These are phyloP conservation scores for Podila verticillata DNA, from an alignment of 192 early-diverging fungal species.

Conservation along the genomic window DNA sequence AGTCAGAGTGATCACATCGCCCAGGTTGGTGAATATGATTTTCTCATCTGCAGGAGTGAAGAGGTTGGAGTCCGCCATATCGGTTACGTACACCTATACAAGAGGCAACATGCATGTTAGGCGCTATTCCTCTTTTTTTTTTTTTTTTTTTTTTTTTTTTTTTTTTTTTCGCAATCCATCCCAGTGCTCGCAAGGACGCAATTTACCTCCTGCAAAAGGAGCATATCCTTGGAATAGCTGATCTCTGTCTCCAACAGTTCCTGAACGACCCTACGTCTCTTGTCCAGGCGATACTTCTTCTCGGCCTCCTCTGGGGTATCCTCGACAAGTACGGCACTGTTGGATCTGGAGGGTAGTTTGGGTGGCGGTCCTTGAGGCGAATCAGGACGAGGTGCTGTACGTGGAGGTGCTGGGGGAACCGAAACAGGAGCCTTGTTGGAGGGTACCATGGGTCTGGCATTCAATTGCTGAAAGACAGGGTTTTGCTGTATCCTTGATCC, in stretches of 20 bases:
- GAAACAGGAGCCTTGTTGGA: neutral
- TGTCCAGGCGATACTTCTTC: constrained; percentile 53
- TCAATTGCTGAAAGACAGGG: constrained; percentile 37
- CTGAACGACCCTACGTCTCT: constrained; percentile 75
- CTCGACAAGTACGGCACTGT: constrained; percentile 9
- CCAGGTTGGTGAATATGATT: constrained; percentile 82
- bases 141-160: too few species aligned
- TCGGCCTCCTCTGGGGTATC: constrained; percentile 45
- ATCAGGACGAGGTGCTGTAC: constrained; percentile 29
- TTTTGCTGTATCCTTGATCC: constrained; percentile 27
- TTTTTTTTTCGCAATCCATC: too few species aligned
- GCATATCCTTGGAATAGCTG: constrained; percentile 78
- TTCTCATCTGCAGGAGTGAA: constrained; percentile 72
- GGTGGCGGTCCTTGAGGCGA: constrained; percentile 29
- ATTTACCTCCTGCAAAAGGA: constrained; percentile 67
- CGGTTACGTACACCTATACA: constrained; percentile 67
- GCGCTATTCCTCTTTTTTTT: too few species aligned
- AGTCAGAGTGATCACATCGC: constrained; percentile 75
- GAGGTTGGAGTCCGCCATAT: constrained; percentile 51
- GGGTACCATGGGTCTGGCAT: neutral
- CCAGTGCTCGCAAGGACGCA: too few species aligned
- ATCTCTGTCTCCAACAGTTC: constrained; percentile 85
- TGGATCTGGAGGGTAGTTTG: constrained; percentile 34
- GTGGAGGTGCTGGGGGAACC: constrained; percentile 27
- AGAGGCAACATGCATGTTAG: neutral